Evolutionary conservation across 2,329 filamentous ascomycete species (phyloP).

Genomic region (Cryphonectria parasitica): DNA sequence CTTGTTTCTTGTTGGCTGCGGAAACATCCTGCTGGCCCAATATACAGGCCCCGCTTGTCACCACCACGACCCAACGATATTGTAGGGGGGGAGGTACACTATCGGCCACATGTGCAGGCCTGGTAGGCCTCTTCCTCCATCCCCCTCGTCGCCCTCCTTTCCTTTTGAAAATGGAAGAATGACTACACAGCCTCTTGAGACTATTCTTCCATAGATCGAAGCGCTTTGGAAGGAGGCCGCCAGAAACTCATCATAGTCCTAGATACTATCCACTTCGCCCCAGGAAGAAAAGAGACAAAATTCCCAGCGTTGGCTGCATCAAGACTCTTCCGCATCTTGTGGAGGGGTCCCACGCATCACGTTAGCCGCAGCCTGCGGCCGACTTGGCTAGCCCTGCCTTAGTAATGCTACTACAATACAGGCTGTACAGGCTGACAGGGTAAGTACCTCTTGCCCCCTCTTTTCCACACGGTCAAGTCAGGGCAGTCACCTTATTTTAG

Average conservation of each 20-base stretch:
- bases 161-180: neutral
- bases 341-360: slow-evolving; percentile 19
- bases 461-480: neutral
- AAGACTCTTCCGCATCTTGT: neutral
- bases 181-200: neutral
- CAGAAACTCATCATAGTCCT: neutral
- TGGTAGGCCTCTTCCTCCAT: neutral
- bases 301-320: slow-evolving; percentile 12
- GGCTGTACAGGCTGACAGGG: too few species aligned
- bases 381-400: slow-evolving; percentile 8
- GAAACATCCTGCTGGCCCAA: slow-evolving; percentile 15
- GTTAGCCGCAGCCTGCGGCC: slow-evolving; percentile 19
- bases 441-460: neutral
- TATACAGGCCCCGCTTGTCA: slow-evolving; percentile 5
- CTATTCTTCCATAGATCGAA: neutral
- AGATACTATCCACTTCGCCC: neutral
- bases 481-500: slow-evolving; percentile 24
- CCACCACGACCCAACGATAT: neutral
- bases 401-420: too few species aligned
- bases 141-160: neutral
- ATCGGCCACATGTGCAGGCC: neutral
- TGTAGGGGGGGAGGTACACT: neutral
- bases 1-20: slow-evolving; percentile 16
- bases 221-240: neutral
- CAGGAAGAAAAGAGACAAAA: neutral